phyloP scores from a whole-genome alignment of 345 rosid genomes.

The Passiflora organensis region DNA sequence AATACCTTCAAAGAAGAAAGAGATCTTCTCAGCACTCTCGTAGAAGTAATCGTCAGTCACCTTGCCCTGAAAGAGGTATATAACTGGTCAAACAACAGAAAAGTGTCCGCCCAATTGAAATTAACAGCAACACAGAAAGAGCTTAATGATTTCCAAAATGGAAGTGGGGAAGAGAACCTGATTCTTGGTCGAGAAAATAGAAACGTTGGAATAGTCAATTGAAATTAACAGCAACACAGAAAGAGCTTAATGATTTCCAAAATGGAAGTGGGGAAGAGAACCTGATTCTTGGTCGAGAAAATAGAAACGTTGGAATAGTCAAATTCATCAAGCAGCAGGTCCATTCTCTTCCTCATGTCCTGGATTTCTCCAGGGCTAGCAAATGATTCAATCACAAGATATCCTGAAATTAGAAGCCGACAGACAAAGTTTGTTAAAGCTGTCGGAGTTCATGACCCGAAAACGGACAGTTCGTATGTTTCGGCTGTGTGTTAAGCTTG shows the following conservation, averaged over 20 bases:
- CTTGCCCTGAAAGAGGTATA: conserved; percentile 30
- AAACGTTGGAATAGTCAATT: conserved; percentile 25
- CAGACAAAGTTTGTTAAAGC: no score
- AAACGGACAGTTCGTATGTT: no score
- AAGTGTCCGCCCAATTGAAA: neutral
- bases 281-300: conserved; percentile 92
- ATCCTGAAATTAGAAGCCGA: conserved; percentile 35
- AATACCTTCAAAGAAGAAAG: conserved; percentile 94
- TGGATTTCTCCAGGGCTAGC: conserved; percentile 54
- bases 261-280: neutral
- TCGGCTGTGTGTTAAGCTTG: no score
- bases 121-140: no score
- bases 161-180: conserved; percentile 36
- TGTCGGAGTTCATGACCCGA: no score
- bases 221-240: no score
- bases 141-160: neutral
- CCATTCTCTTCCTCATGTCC: conserved; percentile 66
- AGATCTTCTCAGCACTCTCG: conserved; percentile 77
- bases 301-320: conserved; percentile 57
- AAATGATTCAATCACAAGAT: conserved; percentile 72
- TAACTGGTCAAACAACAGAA: neutral
- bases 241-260: neutral
- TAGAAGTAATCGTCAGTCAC: conserved; percentile 73
- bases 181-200: conserved; percentile 83
- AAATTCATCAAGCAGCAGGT: conserved; percentile 49